Conservation (phyloP, 208 protist genomes). For the Borovskyia barvae region DNA sequence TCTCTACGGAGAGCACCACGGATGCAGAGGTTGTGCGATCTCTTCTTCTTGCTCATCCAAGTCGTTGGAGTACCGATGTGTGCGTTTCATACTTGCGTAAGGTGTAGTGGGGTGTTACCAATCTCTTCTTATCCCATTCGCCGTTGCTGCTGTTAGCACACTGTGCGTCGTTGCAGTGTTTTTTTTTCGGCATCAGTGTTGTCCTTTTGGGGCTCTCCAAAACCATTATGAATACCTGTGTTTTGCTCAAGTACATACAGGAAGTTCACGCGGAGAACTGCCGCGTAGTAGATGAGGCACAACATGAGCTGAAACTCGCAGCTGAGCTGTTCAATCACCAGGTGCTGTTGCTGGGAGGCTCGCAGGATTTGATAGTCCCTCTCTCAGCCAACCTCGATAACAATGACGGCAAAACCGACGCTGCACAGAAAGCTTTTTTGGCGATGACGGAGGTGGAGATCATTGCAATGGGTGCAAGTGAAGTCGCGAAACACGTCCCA, state of each 20-base stretch:
- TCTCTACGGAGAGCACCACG: constrained; percentile 23
- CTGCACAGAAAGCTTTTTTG: background rate
- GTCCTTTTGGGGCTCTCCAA: background rate
- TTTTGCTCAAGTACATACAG: constrained; percentile 4
- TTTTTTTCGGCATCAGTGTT: background rate
- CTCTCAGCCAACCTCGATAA: background rate
- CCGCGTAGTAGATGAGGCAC: constrained; percentile 3
- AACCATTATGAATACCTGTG: constrained; percentile 16
- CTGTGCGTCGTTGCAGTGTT: background rate
- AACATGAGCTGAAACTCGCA: background rate
- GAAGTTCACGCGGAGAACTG: constrained; percentile 10
- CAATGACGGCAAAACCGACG: background rate
- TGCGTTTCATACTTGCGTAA: constrained; percentile 35
- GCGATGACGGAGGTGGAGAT: constrained; percentile 4
- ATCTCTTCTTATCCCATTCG: background rate
- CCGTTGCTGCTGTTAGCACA: background rate
- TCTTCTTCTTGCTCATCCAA: constrained; percentile 21
- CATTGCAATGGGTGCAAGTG: background rate
- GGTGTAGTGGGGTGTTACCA: background rate
- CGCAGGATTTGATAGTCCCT: background rate
- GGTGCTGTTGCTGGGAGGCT: constrained; percentile 12
- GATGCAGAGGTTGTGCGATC: constrained; percentile 11
- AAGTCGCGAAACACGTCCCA: background rate
- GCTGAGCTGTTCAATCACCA: constrained; percentile 19
- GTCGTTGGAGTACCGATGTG: constrained; percentile 34